Base-by-base conservation (phyloP, 2,329 filamentous ascomycete species). In the Xylariaceae sp. region DNA sequence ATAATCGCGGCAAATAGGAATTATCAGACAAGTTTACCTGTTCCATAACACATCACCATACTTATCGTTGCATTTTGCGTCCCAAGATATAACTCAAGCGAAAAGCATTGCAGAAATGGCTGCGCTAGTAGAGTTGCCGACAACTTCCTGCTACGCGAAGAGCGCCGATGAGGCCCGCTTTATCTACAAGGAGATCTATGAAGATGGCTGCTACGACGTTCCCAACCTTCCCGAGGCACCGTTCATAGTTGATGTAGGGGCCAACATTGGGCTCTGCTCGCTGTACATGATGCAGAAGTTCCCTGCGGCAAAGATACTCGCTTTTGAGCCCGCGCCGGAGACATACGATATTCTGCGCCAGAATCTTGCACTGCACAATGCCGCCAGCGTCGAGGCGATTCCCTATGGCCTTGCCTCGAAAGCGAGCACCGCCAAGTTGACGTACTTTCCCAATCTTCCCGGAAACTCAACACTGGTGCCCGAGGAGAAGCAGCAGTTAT, bases 131-230 rank as follows among this genome's bases (percentile, higher is more conserved):
- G 32, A 49, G 39, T 49, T 49, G 11, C 33, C 40, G 33, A 46
- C 44, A 15, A 46, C 31, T 5, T 51, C 48, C 6, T 51, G 48
- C 48, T 51, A 47, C 17, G 11, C 44, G 11, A 47, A 11, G 35
- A 51, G 48, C 35, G 15, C 33, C 19, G 44, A 44, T 11, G 48
- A 51, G 19, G 44, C 44, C n/a, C 39, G 15, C 6, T 51, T 51
- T 36, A 51, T 51, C 17, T 51, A 51, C 40, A 51, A 51, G 17
- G 48, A 51, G 30, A 51, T 51, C 18, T 51, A 43, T 31, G 44
- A 51, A 44, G 48, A 47, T 19, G 35, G 19, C 12, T 51, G 48
- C 44, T 51, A 51, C 12, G 44, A 51, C n/a, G 35, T 47, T 7
- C 14, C 48, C 12, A 27, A 27, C 17, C 48, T 51, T 7, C 44